Evolutionary conservation across 2,329 filamentous ascomycete species (phyloP), one percentile per base, ranked within the genome.

Genomic region (Westerdykella sp.): DNA sequence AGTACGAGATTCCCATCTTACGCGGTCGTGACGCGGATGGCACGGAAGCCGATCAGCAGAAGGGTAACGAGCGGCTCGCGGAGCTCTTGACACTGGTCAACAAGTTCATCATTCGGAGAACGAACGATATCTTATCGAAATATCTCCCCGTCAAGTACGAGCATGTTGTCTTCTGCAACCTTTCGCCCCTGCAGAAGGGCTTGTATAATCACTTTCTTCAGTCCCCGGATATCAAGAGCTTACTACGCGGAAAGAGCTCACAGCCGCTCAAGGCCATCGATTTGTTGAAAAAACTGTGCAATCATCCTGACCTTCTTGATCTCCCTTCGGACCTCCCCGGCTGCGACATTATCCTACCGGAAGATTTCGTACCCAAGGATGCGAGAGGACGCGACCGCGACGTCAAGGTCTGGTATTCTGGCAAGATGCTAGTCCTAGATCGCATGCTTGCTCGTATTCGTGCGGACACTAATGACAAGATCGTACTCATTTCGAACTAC

Each of bases 81-180:
- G 91, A 95, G 58, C 77, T 98, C 12, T 79, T 95, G 3, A 74
- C 75, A 2, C 73, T 95, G 36, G 93, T 98, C 62, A 98, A 97
- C 72, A 96, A 95, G 60, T 98, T 98, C 70, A 94, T 98, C 64
- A 98, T 98, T 57, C 85, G 93, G 46, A 83, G 93, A 45, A 96
- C 91, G 4, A 98, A 98, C 76, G 93, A 98, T 61, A 95, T 98
- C 48, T 71, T 98, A 18, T 96, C 91, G 40, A 98, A 98, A 67
- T 98, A 98, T 62, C 72, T 98, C 46, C 93, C 93, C 0, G 83
- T 97, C 72, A 98, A 98, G 72, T 98, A 98, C 68, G 93, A 98
- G 68, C 93, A 98, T 64, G 93, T 98, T 23, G 93, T 98, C 1
- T 98, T 98, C 70, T 98, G 93, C 75, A 91, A 91, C 56, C 77